Evolutionary conservation across 2,329 filamentous ascomycete species (phyloP).

Genomic region (Cladorrhinum sp.): DNA sequence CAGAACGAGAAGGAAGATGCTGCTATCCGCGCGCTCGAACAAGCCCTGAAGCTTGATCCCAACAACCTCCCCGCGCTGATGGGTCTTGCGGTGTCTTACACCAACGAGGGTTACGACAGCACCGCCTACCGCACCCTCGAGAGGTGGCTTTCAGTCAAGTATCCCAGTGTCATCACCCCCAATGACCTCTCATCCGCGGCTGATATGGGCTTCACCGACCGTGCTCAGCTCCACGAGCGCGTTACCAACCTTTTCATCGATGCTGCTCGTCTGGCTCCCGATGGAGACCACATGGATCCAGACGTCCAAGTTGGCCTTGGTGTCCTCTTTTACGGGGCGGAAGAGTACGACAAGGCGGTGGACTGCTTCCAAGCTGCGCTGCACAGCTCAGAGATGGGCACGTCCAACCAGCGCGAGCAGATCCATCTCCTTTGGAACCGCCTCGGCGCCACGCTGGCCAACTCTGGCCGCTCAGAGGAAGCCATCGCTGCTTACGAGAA

Average conservation of each 20-base stretch:
- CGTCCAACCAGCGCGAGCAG: constrained; percentile 79
- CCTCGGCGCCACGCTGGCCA: constrained; percentile 91
- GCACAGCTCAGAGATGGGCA: constrained; percentile 77
- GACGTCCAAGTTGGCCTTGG: constrained; percentile 97
- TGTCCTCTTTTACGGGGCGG: constrained; percentile 94
- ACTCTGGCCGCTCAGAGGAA: constrained; percentile 89
- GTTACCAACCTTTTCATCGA: constrained; percentile 88
- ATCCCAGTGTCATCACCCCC: constrained; percentile 75
- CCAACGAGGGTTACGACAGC: constrained; percentile 97
- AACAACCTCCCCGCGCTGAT: constrained; percentile 87
- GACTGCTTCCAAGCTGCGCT: constrained; percentile 96
- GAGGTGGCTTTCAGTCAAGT: constrained; percentile 94
- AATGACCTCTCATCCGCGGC: constrained; percentile 68
- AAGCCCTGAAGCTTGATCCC: constrained; percentile 83
- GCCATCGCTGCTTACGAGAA: constrained; percentile 96
- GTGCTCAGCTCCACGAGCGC: constrained; percentile 82
- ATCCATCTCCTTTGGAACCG: constrained; percentile 96
- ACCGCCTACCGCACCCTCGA: constrained; percentile 95
- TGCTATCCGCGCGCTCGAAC: constrained; percentile 88
- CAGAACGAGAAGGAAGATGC: constrained; percentile 99
- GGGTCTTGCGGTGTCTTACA: constrained; percentile 94
- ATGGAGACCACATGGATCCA: constrained; percentile 94
- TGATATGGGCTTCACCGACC: constrained; percentile 94
- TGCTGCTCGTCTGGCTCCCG: constrained; percentile 86
- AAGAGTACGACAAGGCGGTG: constrained; percentile 97